Conservation (phyloP, 768 basidiomycete species). For the Pulveroboletus frians region DNA sequence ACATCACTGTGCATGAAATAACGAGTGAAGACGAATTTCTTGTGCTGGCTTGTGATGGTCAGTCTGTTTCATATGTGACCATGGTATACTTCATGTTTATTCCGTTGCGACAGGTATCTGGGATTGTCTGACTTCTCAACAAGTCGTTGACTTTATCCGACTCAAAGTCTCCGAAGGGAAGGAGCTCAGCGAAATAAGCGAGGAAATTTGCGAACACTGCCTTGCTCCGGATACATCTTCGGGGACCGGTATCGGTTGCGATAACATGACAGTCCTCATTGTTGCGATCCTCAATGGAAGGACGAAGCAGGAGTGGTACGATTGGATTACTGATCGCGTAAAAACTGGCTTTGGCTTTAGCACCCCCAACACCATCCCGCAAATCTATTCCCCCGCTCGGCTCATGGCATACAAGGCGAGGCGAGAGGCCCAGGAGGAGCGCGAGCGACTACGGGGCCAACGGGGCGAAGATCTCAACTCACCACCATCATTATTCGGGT, state of each 20-base stretch:
- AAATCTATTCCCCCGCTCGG: conserved; percentile 67
- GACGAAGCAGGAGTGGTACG: conserved; percentile 89
- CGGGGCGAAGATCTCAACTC: conserved; percentile 31
- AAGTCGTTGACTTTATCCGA: conserved; percentile 85
- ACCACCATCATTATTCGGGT: conserved; percentile 30
- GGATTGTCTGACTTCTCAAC: conserved; percentile 94
- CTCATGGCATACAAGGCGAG: conserved; percentile 59
- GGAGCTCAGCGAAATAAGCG: conserved; percentile 76
- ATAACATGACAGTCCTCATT: conserved; percentile 97
- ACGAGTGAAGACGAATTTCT: conserved; percentile 93
- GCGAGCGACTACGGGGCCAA: conserved; percentile 36
- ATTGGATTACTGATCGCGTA: conserved; percentile 83
- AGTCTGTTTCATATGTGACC: conserved; percentile 15
- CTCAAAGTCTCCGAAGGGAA: conserved; percentile 75
- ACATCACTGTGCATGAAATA: conserved; percentile 75
- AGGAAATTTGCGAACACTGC: conserved; percentile 88
- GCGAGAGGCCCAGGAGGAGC: conserved; percentile 51
- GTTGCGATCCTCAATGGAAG: conserved; percentile 83
- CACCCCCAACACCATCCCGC: conserved; percentile 72
- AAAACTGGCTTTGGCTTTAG: conserved; percentile 67
- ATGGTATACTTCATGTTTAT: conserved; percentile 3
- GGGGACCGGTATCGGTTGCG: conserved; percentile 91
- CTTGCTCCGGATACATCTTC: conserved; percentile 90
- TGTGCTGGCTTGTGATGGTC: conserved; percentile 96
- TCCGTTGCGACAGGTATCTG: conserved; percentile 72